Conservation (phyloP, 2,329 filamentous ascomycete genomes). For the Biscogniauxia marginata region DNA sequence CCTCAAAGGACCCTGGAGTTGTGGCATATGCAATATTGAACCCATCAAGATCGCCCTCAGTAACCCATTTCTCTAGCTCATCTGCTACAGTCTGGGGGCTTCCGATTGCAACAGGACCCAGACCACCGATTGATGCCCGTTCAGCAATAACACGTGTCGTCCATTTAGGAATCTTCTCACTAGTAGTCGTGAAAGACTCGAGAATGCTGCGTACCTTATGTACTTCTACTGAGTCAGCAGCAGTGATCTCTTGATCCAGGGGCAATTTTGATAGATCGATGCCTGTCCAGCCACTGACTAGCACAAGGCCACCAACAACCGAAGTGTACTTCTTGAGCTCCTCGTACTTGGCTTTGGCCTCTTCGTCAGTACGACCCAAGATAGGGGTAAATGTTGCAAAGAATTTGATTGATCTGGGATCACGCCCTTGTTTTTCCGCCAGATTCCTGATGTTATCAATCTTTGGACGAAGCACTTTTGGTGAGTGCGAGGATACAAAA, state of each 20-base stretch:
- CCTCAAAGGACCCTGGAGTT: conserved; percentile 29
- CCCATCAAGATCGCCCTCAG: conserved; percentile 28
- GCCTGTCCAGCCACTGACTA: conserved; percentile 58
- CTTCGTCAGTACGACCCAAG: conserved; percentile 48
- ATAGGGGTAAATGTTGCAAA: conserved; percentile 51
- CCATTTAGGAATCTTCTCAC: conserved; percentile 43
- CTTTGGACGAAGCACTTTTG: conserved; percentile 47
- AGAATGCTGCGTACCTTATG: conserved; percentile 50
- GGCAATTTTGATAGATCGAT: conserved; percentile 59
- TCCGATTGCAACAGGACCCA: conserved; percentile 25
- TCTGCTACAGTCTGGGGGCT: conserved; percentile 28
- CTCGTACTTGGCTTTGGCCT: conserved; percentile 51
- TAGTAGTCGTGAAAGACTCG: conserved; percentile 48
- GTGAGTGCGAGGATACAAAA: conserved; percentile 56
- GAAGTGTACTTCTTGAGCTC: conserved; percentile 52
- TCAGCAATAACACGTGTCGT: conserved; percentile 44
- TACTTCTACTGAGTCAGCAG: conserved; percentile 49
- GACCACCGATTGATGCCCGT: conserved; percentile 39
- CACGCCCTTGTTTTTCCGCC: conserved; percentile 50
- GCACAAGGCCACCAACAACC: conserved; percentile 51
- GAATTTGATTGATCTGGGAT: conserved; percentile 57
- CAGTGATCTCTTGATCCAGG: conserved; percentile 56
- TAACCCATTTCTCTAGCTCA: conserved; percentile 28
- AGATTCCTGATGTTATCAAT: conserved; percentile 52
- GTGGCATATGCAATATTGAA: conserved; percentile 31